Evolutionary conservation across 2,329 filamentous ascomycete genomes (phyloP).

Genomic region (Coleophoma eucalyptorum): DNA sequence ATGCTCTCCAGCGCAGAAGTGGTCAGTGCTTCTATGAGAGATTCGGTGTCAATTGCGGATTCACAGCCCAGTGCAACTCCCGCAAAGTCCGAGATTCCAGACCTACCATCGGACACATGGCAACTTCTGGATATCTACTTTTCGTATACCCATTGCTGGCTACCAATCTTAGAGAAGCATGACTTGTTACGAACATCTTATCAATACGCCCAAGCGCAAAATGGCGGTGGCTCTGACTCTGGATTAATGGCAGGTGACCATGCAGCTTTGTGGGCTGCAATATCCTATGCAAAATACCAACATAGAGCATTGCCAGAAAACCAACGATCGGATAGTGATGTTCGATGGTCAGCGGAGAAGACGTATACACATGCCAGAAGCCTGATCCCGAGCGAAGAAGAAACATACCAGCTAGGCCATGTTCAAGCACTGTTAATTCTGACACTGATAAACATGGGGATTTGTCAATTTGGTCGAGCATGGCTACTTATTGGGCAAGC

Average conservation of each 20-base stretch:
- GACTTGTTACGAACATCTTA: conserved; percentile 25
- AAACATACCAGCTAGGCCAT: conserved; percentile 44
- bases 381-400: conserved; percentile 45
- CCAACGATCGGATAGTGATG: conserved; percentile 13
- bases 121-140: conserved; percentile 68
- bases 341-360: conserved; percentile 26
- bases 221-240: not conserved
- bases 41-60: not conserved
- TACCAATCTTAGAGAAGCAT: conserved; percentile 69
- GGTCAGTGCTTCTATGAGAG: no score
- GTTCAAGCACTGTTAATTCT: conserved; percentile 56
- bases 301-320: conserved; percentile 22
- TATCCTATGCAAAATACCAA: conserved; percentile 55
- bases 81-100: conserved; percentile 10
- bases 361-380: conserved; percentile 48
- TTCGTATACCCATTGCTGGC: conserved; percentile 72
- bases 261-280: conserved; percentile 56
- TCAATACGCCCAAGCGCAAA: conserved; percentile 22
- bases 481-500: conserved; percentile 64
- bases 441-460: conserved; percentile 58
- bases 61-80: not conserved
- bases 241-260: conserved; percentile 34
- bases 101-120: conserved; percentile 27
- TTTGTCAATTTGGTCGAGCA: conserved; percentile 50
- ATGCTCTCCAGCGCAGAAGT: not conserved